Percentiles rank a stretch among this genome's conserved stretches.
These are phyloP conservation scores for Lathyrus sativus DNA, from an alignment of 306 rosid genomes.

Conservation along the genomic window DNA sequence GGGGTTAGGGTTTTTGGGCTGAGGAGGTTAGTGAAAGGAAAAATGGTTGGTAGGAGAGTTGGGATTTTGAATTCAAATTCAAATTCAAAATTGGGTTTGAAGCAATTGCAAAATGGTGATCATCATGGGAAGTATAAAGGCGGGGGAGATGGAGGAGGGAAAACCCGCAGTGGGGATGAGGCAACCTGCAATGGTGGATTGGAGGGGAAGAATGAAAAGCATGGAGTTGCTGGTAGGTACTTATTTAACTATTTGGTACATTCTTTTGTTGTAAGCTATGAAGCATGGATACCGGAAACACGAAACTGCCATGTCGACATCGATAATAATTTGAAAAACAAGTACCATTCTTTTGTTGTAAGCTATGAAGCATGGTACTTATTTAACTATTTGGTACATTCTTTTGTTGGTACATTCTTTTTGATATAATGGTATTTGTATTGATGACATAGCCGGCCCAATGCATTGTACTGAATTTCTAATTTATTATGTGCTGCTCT, in stretches of 20 bases:
- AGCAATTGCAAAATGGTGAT: constrained; percentile 54
- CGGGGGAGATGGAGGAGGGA: constrained; percentile 41
- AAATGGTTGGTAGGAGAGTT: constrained; percentile 39
- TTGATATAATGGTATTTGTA: neutral
- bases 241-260: neutral
- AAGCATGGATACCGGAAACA: too few relatives aligned
- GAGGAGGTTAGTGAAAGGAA: constrained; percentile 60
- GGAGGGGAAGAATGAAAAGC: constrained; percentile 51
- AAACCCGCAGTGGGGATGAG: constrained; percentile 23
- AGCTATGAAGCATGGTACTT: too few relatives aligned
- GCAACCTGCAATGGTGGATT: constrained; percentile 50
- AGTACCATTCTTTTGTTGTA: too few relatives aligned
- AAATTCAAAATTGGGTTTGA: constrained; percentile 27
- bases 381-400: too few relatives aligned
- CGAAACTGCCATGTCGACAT: too few relatives aligned
- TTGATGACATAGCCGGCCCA: neutral
- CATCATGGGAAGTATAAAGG: constrained; percentile 26
- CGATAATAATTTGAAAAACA: too few relatives aligned
- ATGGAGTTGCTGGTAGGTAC: constrained; percentile 61
- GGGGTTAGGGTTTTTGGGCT: constrained; percentile 76
- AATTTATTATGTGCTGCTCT: neutral
- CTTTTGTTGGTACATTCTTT: too few relatives aligned
- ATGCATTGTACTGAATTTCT: neutral
- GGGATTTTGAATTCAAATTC: constrained; percentile 38
- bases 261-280: neutral